phyloP scores from a whole-genome alignment of 306 rosid genomes.

The Cicer cuneatum region DNA sequence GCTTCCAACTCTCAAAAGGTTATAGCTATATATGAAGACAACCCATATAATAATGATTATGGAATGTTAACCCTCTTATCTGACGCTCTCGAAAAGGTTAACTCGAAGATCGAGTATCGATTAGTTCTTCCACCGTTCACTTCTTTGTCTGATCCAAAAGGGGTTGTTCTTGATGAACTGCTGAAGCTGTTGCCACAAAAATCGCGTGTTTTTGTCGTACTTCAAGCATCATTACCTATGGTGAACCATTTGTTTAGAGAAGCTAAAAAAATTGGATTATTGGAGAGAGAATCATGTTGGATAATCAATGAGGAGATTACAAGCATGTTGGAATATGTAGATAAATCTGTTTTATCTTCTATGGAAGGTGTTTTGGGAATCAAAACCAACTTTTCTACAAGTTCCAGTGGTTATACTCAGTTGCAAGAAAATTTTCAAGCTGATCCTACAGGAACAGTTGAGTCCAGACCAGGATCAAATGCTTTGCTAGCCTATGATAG shows the following conservation, averaged over 20 bases:
- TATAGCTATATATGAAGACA: slow-evolving; percentile 59
- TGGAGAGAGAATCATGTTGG: slow-evolving; percentile 60
- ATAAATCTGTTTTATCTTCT: slow-evolving; percentile 45
- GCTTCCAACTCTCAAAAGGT: slow-evolving; percentile 48
- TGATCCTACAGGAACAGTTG: slow-evolving; percentile 32
- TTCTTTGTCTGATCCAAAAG: slow-evolving; percentile 58
- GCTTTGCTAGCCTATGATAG: slow-evolving; percentile 68
- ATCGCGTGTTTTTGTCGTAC: slow-evolving; percentile 65
- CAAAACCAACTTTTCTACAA: slow-evolving; percentile 47
- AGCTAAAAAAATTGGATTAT: slow-evolving; percentile 58
- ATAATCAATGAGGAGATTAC: slow-evolving; percentile 57
- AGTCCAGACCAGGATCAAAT: slow-evolving; percentile 49
- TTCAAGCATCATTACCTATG: slow-evolving; percentile 62
- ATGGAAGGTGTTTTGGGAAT: slow-evolving; percentile 70
- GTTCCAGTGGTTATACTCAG: slow-evolving; percentile 37
- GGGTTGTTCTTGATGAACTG: slow-evolving; percentile 57
- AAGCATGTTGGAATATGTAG: slow-evolving; percentile 44
- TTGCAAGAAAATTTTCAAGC: slow-evolving; percentile 47
- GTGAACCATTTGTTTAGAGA: slow-evolving; percentile 58
- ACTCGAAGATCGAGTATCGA: slow-evolving; percentile 58
- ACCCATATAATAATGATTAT: slow-evolving; percentile 51
- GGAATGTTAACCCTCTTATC: slow-evolving; percentile 56
- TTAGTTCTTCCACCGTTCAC: slow-evolving; percentile 59
- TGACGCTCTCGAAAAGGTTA: slow-evolving; percentile 59
- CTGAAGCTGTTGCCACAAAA: slow-evolving; percentile 46